Percentiles rank a stretch among this genome's conserved stretches.
Evolutionary conservation across 2,329 filamentous ascomycete species (phyloP).

Genomic region (Aspergillus nomiae): DNA sequence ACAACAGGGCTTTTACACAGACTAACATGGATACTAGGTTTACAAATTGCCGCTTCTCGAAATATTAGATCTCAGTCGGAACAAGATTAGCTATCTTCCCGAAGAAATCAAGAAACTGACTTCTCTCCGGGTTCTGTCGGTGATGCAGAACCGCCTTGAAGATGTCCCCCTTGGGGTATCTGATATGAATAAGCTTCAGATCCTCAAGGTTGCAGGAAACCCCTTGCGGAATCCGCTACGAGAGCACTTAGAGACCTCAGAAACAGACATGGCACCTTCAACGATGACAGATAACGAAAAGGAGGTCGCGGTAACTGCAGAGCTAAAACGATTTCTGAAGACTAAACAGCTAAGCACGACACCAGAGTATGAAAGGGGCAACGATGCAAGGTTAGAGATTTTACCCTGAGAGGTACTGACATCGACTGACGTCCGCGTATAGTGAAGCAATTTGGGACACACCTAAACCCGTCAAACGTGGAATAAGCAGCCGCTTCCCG

Average conservation of each 20-base stretch:
- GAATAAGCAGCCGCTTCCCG: conserved; percentile 59
- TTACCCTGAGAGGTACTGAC: background rate
- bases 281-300: conserved; percentile 61
- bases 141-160: conserved; percentile 84
- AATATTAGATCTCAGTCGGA: conserved; percentile 88
- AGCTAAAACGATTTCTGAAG: conserved; percentile 61
- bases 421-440: conserved; percentile 30
- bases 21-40: conserved; percentile 58
- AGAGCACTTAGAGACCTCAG: conserved; percentile 66
- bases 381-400: conserved; percentile 42
- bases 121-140: conserved; percentile 84
- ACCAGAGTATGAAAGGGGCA: conserved; percentile 49
- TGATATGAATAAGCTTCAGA: conserved; percentile 86
- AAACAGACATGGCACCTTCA: conserved; percentile 62
- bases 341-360: conserved; percentile 44
- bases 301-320: conserved; percentile 61
- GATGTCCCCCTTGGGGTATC: conserved; percentile 81
- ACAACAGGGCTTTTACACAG: background rate
- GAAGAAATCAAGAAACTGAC: conserved; percentile 77
- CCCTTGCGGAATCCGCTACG: conserved; percentile 78
- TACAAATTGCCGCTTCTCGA: conserved; percentile 84
- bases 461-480: conserved; percentile 66
- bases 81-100: conserved; percentile 77
- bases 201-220: conserved; percentile 88
- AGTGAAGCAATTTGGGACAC: conserved; percentile 77